Percentiles rank a stretch among this genome's conserved stretches.
Evolutionary conservation across 2,329 filamentous ascomycete genomes (phyloP).

Genomic region (Scedosporium boydii): DNA sequence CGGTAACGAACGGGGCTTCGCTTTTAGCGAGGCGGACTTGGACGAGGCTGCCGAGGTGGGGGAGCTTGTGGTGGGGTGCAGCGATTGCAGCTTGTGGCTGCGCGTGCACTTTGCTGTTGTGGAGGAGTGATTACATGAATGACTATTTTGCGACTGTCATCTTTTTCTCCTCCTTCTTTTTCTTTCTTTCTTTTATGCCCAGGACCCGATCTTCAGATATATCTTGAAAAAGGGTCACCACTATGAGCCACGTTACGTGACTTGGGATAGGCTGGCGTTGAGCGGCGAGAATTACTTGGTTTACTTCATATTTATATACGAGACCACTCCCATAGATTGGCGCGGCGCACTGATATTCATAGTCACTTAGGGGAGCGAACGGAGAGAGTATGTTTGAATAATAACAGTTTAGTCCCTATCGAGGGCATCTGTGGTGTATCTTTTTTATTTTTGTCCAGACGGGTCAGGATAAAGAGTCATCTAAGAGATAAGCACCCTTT

Average conservation of each 20-base stretch:
- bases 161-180: no score
- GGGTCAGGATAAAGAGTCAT: constrained; percentile 45
- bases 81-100: constrained; percentile 58
- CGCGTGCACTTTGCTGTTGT: constrained; percentile 53
- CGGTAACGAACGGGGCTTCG: constrained; percentile 51
- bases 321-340: constrained; percentile 9
- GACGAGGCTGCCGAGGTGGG: constrained; percentile 48
- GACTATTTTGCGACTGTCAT: no score
- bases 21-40: constrained; percentile 49
- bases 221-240: no score
- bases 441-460: constrained; percentile 46
- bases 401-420: background rate
- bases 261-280: no score
- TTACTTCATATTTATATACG: no score
- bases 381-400: background rate
- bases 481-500: constrained; percentile 40
- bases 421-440: background rate
- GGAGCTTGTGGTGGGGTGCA: constrained; percentile 54
- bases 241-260: no score
- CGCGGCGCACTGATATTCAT: background rate
- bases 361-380: background rate
- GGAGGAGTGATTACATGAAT: constrained; percentile 16
- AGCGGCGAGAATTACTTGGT: no score
- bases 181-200: no score
- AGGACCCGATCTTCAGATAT: no score